Evolutionary conservation across 768 basidiomycete genomes (phyloP).

Genomic region (Pleurotus djamor): DNA sequence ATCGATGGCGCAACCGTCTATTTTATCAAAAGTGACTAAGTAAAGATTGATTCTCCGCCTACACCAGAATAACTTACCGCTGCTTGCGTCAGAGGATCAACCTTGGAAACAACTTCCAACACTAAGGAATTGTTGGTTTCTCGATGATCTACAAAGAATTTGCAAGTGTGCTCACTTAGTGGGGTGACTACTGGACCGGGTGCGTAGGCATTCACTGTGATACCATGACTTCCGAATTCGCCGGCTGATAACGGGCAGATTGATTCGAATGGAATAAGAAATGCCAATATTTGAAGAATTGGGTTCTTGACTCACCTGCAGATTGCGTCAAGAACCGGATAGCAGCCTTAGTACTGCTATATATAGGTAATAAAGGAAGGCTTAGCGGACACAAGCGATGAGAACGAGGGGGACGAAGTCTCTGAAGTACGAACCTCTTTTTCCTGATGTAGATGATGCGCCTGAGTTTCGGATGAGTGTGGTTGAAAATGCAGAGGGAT

Average conservation of each 20-base stretch:
- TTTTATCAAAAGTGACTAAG: not conserved
- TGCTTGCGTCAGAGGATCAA: not conserved
- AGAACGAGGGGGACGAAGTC: too few species aligned
- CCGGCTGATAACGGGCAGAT: not conserved
- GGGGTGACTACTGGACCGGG: slow-evolving; percentile 12
- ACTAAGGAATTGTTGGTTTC: not conserved
- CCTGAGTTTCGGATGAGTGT: slow-evolving; percentile 5
- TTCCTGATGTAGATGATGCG: slow-evolving; percentile 26
- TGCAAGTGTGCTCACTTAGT: not conserved
- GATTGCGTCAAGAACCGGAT: slow-evolving; percentile 13
- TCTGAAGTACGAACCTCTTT: slow-evolving; percentile 4
- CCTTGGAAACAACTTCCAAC: not conserved
- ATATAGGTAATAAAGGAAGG: not conserved
- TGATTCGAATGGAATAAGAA: not conserved
- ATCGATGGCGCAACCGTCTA: not conserved
- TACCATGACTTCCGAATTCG: slow-evolving; percentile 11
- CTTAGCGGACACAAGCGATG: too few species aligned
- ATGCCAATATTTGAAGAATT: not conserved
- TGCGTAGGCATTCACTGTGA: slow-evolving; percentile 17
- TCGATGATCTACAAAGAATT: not conserved
- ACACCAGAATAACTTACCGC: not conserved
- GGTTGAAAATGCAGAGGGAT: not conserved
- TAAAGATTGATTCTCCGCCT: not conserved
- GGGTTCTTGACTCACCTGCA: slow-evolving; percentile 7
- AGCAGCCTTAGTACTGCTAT: slow-evolving; percentile 11